phyloP scores from a whole-genome alignment of 495 filamentous ascomycete genomes.

The Aspergillus biplanus region DNA sequence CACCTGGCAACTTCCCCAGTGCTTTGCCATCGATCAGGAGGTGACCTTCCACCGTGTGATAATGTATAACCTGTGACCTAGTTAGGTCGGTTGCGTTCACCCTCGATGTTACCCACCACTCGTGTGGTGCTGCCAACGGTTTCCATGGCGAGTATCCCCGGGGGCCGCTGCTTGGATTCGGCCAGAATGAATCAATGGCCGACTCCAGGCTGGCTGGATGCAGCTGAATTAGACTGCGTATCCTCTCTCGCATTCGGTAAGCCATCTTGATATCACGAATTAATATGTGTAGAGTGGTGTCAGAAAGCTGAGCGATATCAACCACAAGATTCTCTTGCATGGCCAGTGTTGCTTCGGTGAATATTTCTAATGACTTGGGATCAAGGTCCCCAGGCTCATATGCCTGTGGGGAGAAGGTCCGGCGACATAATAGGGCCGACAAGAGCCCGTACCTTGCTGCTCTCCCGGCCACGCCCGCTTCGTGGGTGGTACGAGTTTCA shows the following conservation, averaged over 20 bases:
- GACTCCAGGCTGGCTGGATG: slow-evolving; percentile 28
- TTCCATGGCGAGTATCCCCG: slow-evolving; percentile 35
- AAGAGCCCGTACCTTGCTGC: slow-evolving; percentile 36
- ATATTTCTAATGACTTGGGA: slow-evolving; percentile 33
- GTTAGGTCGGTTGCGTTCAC: slow-evolving; percentile 16
- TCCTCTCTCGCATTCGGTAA: slow-evolving; percentile 33
- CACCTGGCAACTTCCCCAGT: slow-evolving; percentile 51
- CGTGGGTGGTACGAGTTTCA: slow-evolving; percentile 43
- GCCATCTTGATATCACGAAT: slow-evolving; percentile 53
- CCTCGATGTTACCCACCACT: slow-evolving; percentile 34
- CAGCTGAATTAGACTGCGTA: slow-evolving; percentile 28
- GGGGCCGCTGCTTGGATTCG: background rate
- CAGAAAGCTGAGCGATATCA: slow-evolving; percentile 22
- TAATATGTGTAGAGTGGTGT: slow-evolving; percentile 35
- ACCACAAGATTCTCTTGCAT: slow-evolving; percentile 40
- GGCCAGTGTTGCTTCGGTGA: slow-evolving; percentile 40
- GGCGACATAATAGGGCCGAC: slow-evolving; percentile 38
- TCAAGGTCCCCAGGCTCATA: slow-evolving; percentile 16
- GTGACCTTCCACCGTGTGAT: slow-evolving; percentile 58
- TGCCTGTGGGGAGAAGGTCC: slow-evolving; percentile 37
- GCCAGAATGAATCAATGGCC: slow-evolving; percentile 29
- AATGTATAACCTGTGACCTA: slow-evolving; percentile 39
- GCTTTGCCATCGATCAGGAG: slow-evolving; percentile 59
- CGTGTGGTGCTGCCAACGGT: slow-evolving; percentile 15
- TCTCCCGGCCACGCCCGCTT: slow-evolving; percentile 39